Evolutionary conservation across 148 eudicot species (phyloP).

Genomic region (Heliamphora exappendiculata): DNA sequence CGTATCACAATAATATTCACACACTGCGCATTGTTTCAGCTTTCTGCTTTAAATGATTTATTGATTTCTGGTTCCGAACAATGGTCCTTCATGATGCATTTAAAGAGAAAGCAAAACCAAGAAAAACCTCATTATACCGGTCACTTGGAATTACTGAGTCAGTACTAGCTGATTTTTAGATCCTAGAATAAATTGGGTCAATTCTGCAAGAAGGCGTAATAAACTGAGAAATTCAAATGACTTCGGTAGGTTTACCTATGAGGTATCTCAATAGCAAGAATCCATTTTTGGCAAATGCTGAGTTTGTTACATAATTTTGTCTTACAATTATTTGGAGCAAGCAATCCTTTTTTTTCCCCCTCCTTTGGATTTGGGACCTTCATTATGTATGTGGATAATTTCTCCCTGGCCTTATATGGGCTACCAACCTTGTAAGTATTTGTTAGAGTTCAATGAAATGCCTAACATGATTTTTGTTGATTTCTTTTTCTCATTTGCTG

Average conservation of each 20-base stretch:
- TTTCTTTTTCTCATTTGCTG: neutral
- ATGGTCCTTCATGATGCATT: neutral
- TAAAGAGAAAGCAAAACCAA: neutral
- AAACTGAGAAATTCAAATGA: neutral
- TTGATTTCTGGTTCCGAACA: neutral
- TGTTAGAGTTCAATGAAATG: neutral
- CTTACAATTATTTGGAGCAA: neutral
- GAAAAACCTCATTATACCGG: neutral
- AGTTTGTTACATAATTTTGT: neutral
- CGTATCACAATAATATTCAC: neutral
- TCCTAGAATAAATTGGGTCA: neutral
- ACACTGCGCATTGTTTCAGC: neutral
- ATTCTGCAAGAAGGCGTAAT: neutral
- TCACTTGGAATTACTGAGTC: neutral
- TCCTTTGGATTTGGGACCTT: neutral
- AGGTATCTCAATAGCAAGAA: neutral
- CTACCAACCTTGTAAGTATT: neutral
- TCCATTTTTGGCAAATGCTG: neutral
- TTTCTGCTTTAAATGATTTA: neutral
- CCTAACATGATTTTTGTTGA: neutral
- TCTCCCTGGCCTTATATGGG: neutral
- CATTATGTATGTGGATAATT: neutral
- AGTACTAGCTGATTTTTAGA: neutral
- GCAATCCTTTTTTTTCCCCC: conserved; percentile 1
- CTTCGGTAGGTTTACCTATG: neutral